phyloP scores from a whole-genome alignment of 345 rosid genomes.

The Bruguiera gymnorhiza region DNA sequence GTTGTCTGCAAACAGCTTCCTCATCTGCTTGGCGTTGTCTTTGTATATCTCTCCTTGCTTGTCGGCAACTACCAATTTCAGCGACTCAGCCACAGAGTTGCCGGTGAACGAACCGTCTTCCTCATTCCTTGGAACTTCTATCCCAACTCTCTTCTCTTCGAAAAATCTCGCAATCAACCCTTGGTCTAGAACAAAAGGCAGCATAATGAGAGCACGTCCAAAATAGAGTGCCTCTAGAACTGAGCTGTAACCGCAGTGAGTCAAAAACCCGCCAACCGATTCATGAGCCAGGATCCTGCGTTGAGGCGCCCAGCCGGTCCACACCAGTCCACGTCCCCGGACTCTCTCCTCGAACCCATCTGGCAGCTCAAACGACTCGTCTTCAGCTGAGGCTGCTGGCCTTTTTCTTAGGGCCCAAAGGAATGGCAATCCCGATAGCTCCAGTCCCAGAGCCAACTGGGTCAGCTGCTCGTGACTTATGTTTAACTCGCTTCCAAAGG shows the following conservation, averaged over 20 bases:
- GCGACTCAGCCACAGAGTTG: not conserved
- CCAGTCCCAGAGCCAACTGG: conserved; percentile 7
- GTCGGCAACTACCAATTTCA: not conserved
- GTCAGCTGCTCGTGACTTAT: not conserved
- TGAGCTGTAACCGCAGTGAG: conserved; percentile 1
- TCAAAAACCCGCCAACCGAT: conserved; percentile 3
- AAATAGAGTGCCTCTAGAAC: not conserved
- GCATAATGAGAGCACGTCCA: not conserved
- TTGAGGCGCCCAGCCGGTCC: conserved; percentile 4
- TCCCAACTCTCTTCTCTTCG: not conserved
- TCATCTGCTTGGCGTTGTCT: not conserved
- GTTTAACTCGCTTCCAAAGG: conserved; percentile 1
- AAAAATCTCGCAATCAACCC: conserved; percentile 1
- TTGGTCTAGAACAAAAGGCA: not conserved
- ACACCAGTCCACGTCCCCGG: not conserved
- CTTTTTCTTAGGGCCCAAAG: not conserved
- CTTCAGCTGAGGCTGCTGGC: not conserved
- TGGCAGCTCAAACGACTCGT: not conserved
- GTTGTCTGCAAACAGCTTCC: not conserved
- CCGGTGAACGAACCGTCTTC: not conserved
- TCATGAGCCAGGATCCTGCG: not conserved
- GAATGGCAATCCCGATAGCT: not conserved
- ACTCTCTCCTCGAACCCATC: not conserved
- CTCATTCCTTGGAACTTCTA: not conserved
- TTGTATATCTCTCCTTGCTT: not conserved